Evolutionary conservation across 352 stramenopile species (phyloP).

Genomic region (Elongisporangium anandrum): DNA sequence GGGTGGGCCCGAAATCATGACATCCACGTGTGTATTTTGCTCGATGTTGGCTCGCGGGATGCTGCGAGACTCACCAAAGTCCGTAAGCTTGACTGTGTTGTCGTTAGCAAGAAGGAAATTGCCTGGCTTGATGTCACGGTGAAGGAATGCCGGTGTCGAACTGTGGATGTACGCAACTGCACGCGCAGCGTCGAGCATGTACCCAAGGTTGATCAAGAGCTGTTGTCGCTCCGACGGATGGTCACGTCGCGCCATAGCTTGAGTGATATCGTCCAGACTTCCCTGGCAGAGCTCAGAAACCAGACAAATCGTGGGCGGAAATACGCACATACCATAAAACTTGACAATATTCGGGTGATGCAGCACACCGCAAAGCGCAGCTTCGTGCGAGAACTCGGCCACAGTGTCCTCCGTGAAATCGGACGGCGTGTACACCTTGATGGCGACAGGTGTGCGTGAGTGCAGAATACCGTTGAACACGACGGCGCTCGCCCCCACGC

Average conservation of each 20-base stretch:
- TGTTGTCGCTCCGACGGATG: conserved; percentile 20
- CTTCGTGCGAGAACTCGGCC: conserved; percentile 51
- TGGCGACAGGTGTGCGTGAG: conserved; percentile 30
- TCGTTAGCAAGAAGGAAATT: conserved; percentile 77
- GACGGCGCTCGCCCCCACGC: conserved; percentile 29
- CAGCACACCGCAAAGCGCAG: conserved; percentile 34
- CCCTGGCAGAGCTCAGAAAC: conserved; percentile 75
- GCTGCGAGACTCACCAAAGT: conserved; percentile 67
- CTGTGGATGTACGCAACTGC: conserved; percentile 70
- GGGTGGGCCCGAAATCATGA: background rate
- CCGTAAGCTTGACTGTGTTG: conserved; percentile 66
- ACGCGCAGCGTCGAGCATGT: conserved; percentile 61
- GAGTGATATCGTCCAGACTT: conserved; percentile 35
- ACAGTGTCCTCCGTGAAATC: conserved; percentile 53
- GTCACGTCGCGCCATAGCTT: background rate
- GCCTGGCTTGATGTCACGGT: conserved; percentile 66
- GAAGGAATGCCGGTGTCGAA: conserved; percentile 65
- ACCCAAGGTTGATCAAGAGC: conserved; percentile 53
- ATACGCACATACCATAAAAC: conserved; percentile 64
- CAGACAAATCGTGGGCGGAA: conserved; percentile 63
- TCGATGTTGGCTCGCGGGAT: conserved; percentile 11
- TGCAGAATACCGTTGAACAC: conserved; percentile 43
- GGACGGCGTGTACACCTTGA: conserved; percentile 60
- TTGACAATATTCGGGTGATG: conserved; percentile 46
- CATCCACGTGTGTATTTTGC: background rate